phyloP scores from a whole-genome alignment of 2,329 filamentous ascomycete species.

The Magnaporthiopsis rhizophila region DNA sequence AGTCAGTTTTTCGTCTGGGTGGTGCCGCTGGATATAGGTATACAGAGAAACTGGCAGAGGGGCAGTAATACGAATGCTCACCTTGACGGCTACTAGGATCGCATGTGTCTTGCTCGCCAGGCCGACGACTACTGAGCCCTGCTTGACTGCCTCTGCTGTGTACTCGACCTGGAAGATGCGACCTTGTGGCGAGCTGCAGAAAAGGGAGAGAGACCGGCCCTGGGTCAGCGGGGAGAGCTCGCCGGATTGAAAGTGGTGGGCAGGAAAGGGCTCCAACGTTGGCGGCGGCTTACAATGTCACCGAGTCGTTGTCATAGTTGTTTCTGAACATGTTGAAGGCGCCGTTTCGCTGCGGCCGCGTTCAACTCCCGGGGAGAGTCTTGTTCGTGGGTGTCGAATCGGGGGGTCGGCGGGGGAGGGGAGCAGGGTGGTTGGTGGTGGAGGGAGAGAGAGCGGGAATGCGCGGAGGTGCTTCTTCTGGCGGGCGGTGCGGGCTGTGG shows the following conservation, averaged over 20 bases:
- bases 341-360: background rate
- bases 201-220: constrained; percentile 17
- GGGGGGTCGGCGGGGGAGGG: background rate
- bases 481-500: background rate
- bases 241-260: too few species aligned
- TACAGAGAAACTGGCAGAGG: too few species aligned
- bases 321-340: constrained; percentile 84
- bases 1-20: too few species aligned
- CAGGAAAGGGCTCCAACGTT: background rate
- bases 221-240: constrained; percentile 4
- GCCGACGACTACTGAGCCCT: constrained; percentile 95
- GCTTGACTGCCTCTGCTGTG: constrained; percentile 96
- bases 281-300: constrained; percentile 75
- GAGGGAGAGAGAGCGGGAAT: background rate
- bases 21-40: too few species aligned
- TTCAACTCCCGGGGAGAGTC: background rate
- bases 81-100: constrained; percentile 94
- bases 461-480: background rate
- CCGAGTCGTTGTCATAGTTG: constrained; percentile 99
- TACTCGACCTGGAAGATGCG: constrained; percentile 99
- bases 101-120: constrained; percentile 97
- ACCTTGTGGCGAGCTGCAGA: constrained; percentile 84
- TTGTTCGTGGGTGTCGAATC: background rate
- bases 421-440: background rate
- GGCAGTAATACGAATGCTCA: constrained; percentile 27